Conservation (phyloP, 2,329 filamentous ascomycete species). For the Ophiostoma sp. region DNA sequence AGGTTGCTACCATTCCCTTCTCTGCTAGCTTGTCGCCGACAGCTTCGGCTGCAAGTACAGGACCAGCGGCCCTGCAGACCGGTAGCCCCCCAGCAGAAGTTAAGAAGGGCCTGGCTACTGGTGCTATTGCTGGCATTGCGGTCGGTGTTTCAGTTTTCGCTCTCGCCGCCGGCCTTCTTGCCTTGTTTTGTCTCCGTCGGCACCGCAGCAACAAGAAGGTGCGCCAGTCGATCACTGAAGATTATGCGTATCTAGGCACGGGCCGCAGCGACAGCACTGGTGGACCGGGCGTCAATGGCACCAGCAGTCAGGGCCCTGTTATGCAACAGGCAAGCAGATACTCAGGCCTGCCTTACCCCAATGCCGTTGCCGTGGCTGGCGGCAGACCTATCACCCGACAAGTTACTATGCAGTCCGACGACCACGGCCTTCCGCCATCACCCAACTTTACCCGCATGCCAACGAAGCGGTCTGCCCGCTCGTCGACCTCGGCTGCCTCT, state of each 20-base stretch:
- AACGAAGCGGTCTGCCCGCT: background rate
- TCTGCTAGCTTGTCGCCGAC: background rate
- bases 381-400: background rate
- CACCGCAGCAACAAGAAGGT: slow-evolving; percentile 13
- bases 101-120: slow-evolving; percentile 17
- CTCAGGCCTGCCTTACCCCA: slow-evolving; percentile 22
- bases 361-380: slow-evolving; percentile 8
- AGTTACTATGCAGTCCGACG: slow-evolving; percentile 3
- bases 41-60: background rate
- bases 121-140: slow-evolving; percentile 27
- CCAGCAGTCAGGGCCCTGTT: background rate
- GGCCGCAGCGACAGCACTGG: slow-evolving; percentile 29
- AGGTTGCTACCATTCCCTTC: slow-evolving; percentile 17
- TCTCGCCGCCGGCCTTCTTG: slow-evolving; percentile 16
- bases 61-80: slow-evolving; percentile 14
- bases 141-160: slow-evolving; percentile 23
- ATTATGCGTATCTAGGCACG: slow-evolving; percentile 38
- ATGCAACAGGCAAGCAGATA: slow-evolving; percentile 16
- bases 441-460: slow-evolving; percentile 18
- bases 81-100: background rate
- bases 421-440: slow-evolving; percentile 24
- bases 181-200: slow-evolving; percentile 17
- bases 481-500: background rate
- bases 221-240: slow-evolving; percentile 17
- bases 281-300: background rate